These are phyloP conservation scores for Plasmodium blacklocki DNA, from an alignment of 169 alveolate genomes.

Conservation along the genomic window DNA sequence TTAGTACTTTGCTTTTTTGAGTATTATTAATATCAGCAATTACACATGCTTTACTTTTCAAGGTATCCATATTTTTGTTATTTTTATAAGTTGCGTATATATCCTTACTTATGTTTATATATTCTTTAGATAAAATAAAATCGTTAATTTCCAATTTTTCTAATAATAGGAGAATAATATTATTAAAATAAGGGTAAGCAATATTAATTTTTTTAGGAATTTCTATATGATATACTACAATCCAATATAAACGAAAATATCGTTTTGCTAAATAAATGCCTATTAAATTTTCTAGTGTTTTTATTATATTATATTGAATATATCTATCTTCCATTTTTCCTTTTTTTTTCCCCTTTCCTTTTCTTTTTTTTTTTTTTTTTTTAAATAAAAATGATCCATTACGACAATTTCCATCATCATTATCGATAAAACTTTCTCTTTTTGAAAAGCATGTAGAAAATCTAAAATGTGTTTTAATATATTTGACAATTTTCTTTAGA, in stretches of 20 bases:
- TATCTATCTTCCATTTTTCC: conserved; percentile 37
- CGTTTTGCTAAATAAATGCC: conserved; percentile 65
- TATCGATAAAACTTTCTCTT: conserved; percentile 49
- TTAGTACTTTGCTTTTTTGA: conserved; percentile 13
- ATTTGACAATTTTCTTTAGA: conserved; percentile 34
- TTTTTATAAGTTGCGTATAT: conserved; percentile 36
- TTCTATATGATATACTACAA: conserved; percentile 65
- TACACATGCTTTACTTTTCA: conserved; percentile 23
- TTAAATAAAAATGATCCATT: conserved; percentile 51
- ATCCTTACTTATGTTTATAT: conserved; percentile 46
- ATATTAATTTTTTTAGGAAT: conserved; percentile 58
- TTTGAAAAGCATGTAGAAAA: conserved; percentile 50
- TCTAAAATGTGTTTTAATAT: conserved; percentile 42
- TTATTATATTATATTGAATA: conserved; percentile 54
- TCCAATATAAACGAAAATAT: conserved; percentile 73
- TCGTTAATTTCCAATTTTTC: conserved; percentile 68
- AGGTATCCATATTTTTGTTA: conserved; percentile 36
- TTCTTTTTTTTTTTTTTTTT: conserved; percentile 39
- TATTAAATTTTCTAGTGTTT: conserved; percentile 49
- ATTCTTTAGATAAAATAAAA: conserved; percentile 49
- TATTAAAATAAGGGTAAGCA: conserved; percentile 61
- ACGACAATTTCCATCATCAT: conserved; percentile 23
- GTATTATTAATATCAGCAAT: conserved; percentile 30
- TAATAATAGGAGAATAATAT: conserved; percentile 60
- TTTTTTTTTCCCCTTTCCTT: conserved; percentile 29